A percentile compares a stretch with the other conserved stretches of the same genome.
Evolutionary conservation across 345 rosid species (phyloP).

Genomic region (Corymbia maculata): DNA sequence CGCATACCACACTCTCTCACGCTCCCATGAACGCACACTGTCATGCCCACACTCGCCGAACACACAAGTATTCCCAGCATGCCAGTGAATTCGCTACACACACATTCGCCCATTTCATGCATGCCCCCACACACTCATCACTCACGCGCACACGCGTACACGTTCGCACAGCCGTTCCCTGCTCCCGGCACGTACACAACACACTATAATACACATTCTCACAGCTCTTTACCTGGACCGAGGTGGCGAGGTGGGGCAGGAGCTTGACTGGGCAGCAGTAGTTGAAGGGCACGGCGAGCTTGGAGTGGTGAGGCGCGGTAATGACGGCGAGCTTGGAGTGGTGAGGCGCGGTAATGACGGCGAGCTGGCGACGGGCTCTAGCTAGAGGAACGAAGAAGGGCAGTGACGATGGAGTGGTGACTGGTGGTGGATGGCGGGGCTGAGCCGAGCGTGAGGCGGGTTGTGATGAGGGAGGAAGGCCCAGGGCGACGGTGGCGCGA

Average conservation of each 20-base stretch:
- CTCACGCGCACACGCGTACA: not conserved
- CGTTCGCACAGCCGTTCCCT: not conserved
- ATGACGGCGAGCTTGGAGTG: not conserved
- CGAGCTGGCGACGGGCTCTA: not conserved
- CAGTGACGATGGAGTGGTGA: not conserved
- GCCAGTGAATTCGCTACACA: too few species aligned
- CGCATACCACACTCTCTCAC: too few species aligned
- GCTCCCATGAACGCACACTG: not conserved
- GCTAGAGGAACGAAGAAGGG: not conserved
- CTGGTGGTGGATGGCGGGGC: not conserved
- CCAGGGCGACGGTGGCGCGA: not conserved
- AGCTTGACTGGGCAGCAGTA: too few species aligned
- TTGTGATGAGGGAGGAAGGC: not conserved
- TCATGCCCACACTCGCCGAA: too few species aligned
- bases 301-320: not conserved
- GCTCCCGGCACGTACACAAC: not conserved
- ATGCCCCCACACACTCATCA: not conserved
- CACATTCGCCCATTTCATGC: too few species aligned
- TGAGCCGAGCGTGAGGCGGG: not conserved
- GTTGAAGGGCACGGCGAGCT: not conserved
- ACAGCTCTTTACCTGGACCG: not conserved
- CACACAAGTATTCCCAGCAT: too few species aligned
- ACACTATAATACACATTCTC: not conserved
- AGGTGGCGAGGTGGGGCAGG: not conserved
- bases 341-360: not conserved